phyloP scores from a whole-genome alignment of 2,329 filamentous ascomycete genomes.

The Didymella exigua region DNA sequence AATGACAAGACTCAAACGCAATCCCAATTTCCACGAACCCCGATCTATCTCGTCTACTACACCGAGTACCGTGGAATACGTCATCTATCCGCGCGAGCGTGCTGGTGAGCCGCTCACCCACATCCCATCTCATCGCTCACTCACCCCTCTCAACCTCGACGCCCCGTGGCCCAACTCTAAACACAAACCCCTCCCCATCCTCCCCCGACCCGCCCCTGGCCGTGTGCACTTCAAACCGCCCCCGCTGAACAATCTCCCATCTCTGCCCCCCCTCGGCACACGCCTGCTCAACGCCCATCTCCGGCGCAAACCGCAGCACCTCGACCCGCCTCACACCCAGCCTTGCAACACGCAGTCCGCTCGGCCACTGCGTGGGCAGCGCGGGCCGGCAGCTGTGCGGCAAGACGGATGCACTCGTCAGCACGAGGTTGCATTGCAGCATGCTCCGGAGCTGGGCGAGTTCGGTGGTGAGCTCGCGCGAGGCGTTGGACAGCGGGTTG shows the following conservation, averaged over 20 bases:
- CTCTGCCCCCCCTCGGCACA: constrained; percentile 42
- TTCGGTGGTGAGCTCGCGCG: constrained; percentile 19
- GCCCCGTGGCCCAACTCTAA: constrained; percentile 27
- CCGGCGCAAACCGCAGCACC: constrained; percentile 46
- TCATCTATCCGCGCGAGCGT: background rate
- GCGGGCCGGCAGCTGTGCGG: constrained; percentile 19
- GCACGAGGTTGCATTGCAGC: constrained; percentile 21
- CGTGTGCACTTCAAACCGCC: constrained; percentile 45
- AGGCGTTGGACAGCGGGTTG: constrained; percentile 21
- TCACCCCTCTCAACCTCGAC: constrained; percentile 13
- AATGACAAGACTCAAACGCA: constrained; percentile 5
- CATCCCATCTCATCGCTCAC: background rate
- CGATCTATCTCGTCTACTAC: too few species aligned
- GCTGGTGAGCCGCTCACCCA: too few species aligned
- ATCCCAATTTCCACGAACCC: background rate
- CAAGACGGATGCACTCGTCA: constrained; percentile 22
- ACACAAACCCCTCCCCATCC: constrained; percentile 33
- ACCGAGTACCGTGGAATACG: background rate
- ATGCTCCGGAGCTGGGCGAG: constrained; percentile 15
- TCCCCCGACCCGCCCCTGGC: constrained; percentile 19
- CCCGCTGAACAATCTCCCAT: constrained; percentile 45
- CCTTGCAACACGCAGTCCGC: constrained; percentile 31
- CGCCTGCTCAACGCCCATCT: constrained; percentile 48
- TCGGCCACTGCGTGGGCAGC: constrained; percentile 41
- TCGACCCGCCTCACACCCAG: constrained; percentile 43